Conservation (phyloP, 768 basidiomycete species). For the Rhodosporidiobolus sp. region DNA sequence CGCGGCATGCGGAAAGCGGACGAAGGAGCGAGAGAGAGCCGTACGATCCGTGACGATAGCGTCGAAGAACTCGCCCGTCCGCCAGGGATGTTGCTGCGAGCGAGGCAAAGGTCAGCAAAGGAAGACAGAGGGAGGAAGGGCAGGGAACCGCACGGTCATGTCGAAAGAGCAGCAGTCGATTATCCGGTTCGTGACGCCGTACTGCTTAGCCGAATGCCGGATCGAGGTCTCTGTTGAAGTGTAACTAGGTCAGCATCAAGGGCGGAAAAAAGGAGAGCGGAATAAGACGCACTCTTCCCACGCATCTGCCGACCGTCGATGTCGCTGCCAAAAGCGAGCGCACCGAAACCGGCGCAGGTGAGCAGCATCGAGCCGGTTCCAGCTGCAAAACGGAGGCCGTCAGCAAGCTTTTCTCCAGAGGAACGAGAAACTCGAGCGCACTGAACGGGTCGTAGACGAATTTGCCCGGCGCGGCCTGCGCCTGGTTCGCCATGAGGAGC, state of each 20-base stretch:
- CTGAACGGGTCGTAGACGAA: conserved; percentile 94
- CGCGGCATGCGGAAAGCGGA: conserved; percentile 3
- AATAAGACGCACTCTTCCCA: conserved; percentile 65
- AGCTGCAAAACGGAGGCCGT: conserved; percentile 49
- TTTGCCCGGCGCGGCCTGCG: conserved; percentile 84
- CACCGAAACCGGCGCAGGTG: conserved; percentile 81
- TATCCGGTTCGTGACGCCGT: conserved; percentile 68
- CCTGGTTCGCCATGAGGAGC: conserved; percentile 93
- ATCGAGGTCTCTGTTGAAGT: conserved; percentile 9
- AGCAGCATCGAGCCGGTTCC: conserved; percentile 50
- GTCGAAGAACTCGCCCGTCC: conserved; percentile 85
- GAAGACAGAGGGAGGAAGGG: too few relatives aligned
- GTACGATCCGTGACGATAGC: conserved; percentile 69
- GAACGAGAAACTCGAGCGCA: conserved; percentile 48
- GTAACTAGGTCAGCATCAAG: neutral
- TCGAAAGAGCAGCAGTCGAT: conserved; percentile 88
- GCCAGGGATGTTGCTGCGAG: conserved; percentile 62
- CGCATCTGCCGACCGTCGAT: conserved; percentile 97
- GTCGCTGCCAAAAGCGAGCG: conserved; percentile 82
- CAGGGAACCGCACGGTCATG: conserved; percentile 59
- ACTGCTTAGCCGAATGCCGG: conserved; percentile 56
- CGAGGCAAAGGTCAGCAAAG: too few relatives aligned
- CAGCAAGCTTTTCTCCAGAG: neutral
- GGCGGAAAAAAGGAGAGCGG: neutral
- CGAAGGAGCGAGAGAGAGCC: conserved; percentile 43